phyloP scores from a whole-genome alignment of 2,329 filamentous ascomycete species.

The Fusarium torulosum region DNA sequence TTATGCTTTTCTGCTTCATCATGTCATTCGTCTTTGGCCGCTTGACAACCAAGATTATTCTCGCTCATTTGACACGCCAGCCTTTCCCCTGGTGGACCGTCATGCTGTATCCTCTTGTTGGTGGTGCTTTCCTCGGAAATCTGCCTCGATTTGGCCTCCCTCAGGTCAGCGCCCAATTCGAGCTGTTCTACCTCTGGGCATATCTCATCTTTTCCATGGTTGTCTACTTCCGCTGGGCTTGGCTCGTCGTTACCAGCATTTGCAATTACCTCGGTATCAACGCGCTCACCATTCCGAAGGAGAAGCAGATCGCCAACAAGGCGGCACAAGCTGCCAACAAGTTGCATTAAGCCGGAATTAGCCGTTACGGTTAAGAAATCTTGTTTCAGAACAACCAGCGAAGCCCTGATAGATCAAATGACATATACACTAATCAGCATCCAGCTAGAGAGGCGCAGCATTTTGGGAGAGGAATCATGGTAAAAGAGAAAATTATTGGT shows the following conservation, averaged over 20 bases:
- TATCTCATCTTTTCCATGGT: conserved; percentile 87
- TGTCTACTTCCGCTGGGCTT: conserved; percentile 95
- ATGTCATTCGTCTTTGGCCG: conserved; percentile 98
- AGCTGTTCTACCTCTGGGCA: conserved; percentile 83
- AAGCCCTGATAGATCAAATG: conserved; percentile 13
- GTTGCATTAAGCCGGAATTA: conserved; percentile 46
- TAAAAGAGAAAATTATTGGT: conserved; percentile 22
- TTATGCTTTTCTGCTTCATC: conserved; percentile 91
- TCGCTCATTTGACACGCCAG: conserved; percentile 92
- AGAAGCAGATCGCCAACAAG: conserved; percentile 70
- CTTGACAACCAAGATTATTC: conserved; percentile 99
- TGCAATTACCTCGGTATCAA: conserved; percentile 94
- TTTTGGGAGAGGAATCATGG: conserved; percentile 27
- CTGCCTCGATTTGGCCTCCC: conserved; percentile 81
- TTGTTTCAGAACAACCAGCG: background rate
- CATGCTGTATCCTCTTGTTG: conserved; percentile 87
- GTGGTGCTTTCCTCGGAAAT: conserved; percentile 86
- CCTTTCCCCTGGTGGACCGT: conserved; percentile 98
- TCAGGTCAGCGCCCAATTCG: conserved; percentile 72
- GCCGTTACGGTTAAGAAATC: background rate
- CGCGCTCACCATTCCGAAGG: conserved; percentile 84
- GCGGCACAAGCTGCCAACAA: conserved; percentile 56
- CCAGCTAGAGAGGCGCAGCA: conserved; percentile 34
- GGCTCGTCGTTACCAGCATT: conserved; percentile 89
- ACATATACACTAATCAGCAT: conserved; percentile 33